Conservation (phyloP, 2,329 filamentous ascomycete species). For the Colletotrichum sansevieriae region DNA sequence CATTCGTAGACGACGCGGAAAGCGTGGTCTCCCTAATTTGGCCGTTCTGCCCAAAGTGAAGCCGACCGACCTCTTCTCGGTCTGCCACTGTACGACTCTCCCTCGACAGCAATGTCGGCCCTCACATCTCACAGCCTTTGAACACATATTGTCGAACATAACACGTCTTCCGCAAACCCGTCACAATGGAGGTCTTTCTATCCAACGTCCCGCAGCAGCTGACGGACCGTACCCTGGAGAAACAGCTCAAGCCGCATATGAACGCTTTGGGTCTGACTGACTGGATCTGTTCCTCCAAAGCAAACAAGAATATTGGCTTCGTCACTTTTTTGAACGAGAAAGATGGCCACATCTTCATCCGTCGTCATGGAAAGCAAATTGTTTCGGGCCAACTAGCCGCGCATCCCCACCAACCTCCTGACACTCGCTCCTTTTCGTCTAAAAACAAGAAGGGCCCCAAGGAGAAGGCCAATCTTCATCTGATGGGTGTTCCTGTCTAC, state of each 20-base stretch:
- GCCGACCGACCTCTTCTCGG: no score
- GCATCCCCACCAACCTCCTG: not conserved
- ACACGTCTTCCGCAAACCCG: not conserved
- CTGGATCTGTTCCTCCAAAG: constrained; percentile 59
- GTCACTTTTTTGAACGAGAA: constrained; percentile 57
- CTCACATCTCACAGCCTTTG: no score
- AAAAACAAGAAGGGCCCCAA: constrained; percentile 16
- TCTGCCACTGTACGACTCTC: no score
- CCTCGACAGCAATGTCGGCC: no score
- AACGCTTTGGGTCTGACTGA: constrained; percentile 54
- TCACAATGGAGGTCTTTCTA: constrained; percentile 62
- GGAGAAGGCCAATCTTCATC: constrained; percentile 48
- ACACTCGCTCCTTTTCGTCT: not conserved
- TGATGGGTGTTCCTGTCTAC: constrained; percentile 49
- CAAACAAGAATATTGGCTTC: constrained; percentile 50
- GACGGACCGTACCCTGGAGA: constrained; percentile 52
- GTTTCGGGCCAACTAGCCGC: constrained; percentile 24
- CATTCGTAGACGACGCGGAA: no score
- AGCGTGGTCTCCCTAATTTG: no score
- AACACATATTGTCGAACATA: no score
- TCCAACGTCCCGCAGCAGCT: constrained; percentile 57
- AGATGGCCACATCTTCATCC: constrained; percentile 60
- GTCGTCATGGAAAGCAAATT: constrained; percentile 49
- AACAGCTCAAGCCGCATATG: constrained; percentile 57
- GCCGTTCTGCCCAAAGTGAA: no score